Evolutionary conservation across 2,329 filamentous ascomycete species (phyloP), one percentile per base, ranked within the genome.

Genomic region (Didymella exigua): DNA sequence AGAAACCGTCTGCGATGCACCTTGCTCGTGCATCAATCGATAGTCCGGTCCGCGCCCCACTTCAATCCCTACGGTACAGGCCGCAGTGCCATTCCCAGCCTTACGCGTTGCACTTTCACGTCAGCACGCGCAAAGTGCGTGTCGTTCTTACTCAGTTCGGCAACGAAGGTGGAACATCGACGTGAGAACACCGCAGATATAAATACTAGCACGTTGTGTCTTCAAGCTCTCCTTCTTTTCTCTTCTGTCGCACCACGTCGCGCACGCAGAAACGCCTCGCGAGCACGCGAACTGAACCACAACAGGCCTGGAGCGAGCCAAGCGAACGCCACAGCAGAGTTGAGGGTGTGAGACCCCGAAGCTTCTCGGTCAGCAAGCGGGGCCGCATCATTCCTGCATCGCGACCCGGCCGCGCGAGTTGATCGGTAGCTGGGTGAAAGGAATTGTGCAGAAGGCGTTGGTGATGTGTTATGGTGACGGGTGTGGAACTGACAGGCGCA

Each of bases 141-240:
- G 9, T 24, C 27, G 2, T 18, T 31, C 27, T 11, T 29, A 27
- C 9, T 23, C 2, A 8, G 10, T 24, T 18, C 16, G 33, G n/a
- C 6, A 7, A 16, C 9, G 11, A 16, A 9, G 13, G 5, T 16
- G 16, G 29, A 24, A 24, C 4, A 21, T 23, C 3, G 13, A 2
- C 10, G 19, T 10, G 23, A 23, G 31, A 13, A 11, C 16, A 30
- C 26, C 21, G 5, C 16, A 40, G 16, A 10, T 19, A 31, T 23
- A 2, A 30, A 30, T 46, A 46, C 36, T 23, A 47, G 36, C 34
- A 21, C 10, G 46, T 46, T 34, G 52, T 55, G 16, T 8, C 40
- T 38, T 37, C 42, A 55, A 50, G 52, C 52, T 55, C 50, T 55
- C 18, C 11, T 34, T 38, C 52, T 50, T 46, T 46, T 55, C 18